Evolutionary conservation across 495 filamentous ascomycete species (phyloP).

Genomic region (Penicillium cataractarum): DNA sequence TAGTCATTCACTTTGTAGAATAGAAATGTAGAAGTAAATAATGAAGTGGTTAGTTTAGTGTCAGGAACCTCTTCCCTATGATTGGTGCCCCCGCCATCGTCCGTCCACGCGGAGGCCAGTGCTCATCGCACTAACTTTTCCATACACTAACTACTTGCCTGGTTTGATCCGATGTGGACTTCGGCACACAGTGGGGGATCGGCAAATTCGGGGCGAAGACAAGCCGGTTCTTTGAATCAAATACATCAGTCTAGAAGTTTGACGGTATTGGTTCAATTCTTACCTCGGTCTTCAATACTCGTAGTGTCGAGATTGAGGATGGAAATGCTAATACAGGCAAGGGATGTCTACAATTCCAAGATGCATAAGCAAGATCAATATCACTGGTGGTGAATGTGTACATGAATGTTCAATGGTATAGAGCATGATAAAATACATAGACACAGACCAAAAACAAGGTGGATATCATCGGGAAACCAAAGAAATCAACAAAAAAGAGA

Average conservation of each 20-base stretch:
- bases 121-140: slow-evolving; percentile 9
- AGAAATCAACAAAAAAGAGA: neutral
- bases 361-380: neutral
- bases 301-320: neutral
- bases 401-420: slow-evolving; percentile 7
- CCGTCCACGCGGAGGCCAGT: slow-evolving; percentile 14
- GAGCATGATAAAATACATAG: slow-evolving; percentile 1
- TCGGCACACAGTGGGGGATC: slow-evolving; percentile 7
- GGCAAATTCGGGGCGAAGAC: neutral
- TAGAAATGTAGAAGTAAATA: neutral
- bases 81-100: slow-evolving; percentile 11
- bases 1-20: neutral
- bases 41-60: slow-evolving; percentile 5
- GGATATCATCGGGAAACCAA: slow-evolving; percentile 18
- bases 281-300: neutral
- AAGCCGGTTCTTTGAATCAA: neutral
- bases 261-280: neutral
- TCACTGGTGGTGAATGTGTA: neutral
- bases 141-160: neutral
- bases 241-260: neutral
- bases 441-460: slow-evolving; percentile 2
- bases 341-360: neutral
- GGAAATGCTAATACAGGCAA: neutral
- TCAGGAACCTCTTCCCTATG: neutral
- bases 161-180: neutral